Evolutionary conservation across 2,329 filamentous ascomycete genomes (phyloP).

Genomic region (Cryphonectria japonica): DNA sequence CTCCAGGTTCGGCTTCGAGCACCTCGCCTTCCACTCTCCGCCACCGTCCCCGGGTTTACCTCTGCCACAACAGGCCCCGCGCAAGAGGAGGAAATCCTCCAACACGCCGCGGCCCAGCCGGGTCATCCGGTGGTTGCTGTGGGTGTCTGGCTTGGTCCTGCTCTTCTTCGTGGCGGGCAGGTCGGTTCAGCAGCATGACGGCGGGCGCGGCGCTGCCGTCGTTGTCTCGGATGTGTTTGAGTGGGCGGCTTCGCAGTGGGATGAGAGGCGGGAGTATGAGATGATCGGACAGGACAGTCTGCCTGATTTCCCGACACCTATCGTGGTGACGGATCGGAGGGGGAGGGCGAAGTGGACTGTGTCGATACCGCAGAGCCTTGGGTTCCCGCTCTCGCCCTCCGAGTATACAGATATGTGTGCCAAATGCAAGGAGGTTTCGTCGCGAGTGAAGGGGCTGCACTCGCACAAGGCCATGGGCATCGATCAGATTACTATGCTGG

Average conservation of each 20-base stretch:
- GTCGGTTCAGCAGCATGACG: slow-evolving; percentile 37
- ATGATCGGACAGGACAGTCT: slow-evolving; percentile 68
- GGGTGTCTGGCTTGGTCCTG: slow-evolving; percentile 53
- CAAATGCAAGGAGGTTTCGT: slow-evolving; percentile 68
- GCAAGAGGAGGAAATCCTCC: slow-evolving; percentile 62
- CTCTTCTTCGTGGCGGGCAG: slow-evolving; percentile 54
- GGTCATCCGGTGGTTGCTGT: slow-evolving; percentile 59
- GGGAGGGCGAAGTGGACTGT: slow-evolving; percentile 78
- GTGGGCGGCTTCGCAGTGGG: slow-evolving; percentile 41
- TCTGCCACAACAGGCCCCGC: slow-evolving; percentile 65
- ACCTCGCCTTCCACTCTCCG: slow-evolving; percentile 68
- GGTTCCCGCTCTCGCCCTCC: slow-evolving; percentile 67
- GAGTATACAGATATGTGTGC: slow-evolving; percentile 73
- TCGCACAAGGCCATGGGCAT: slow-evolving; percentile 41
- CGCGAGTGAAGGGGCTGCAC: slow-evolving; percentile 57
- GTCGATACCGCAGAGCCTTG: slow-evolving; percentile 68
- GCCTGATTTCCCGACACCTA: slow-evolving; percentile 73
- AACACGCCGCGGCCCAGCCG: slow-evolving; percentile 60
- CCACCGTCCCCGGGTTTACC: slow-evolving; percentile 69
- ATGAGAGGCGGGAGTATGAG: slow-evolving; percentile 57
- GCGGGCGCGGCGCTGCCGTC: slow-evolving; percentile 19
- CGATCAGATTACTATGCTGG: slow-evolving; percentile 46
- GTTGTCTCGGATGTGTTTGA: slow-evolving; percentile 37
- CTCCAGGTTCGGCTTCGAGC: slow-evolving; percentile 67
- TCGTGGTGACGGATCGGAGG: slow-evolving; percentile 68